Conservation (phyloP, 1,284 basidiomycete species). For the Cryptococcus sp. region DNA sequence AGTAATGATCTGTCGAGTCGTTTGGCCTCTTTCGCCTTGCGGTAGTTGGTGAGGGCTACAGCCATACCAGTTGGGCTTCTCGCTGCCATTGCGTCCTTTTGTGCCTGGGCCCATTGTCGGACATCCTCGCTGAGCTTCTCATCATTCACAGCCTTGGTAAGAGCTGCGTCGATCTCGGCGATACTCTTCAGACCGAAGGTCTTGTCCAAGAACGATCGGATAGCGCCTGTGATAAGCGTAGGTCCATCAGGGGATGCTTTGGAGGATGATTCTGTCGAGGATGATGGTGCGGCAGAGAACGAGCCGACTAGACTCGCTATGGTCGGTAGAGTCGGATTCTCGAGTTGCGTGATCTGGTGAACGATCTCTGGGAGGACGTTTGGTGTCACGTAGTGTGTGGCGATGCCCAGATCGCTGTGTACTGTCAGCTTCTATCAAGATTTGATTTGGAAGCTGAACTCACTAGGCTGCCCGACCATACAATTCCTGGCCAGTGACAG, state of each 20-base stretch:
- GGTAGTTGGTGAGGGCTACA: constrained; percentile 76
- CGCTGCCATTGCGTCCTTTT: constrained; percentile 64
- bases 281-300: constrained; percentile 11
- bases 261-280: constrained; percentile 5
- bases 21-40: constrained; percentile 64
- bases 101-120: constrained; percentile 71
- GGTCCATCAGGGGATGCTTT: constrained; percentile 59
- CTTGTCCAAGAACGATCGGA: constrained; percentile 72
- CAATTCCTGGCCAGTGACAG: constrained; percentile 76
- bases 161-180: constrained; percentile 66
- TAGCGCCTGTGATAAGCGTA: constrained; percentile 63
- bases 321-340: constrained; percentile 28
- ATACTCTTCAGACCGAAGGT: constrained; percentile 72
- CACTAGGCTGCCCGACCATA: constrained; percentile 80
- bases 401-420: constrained; percentile 78
- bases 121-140: constrained; percentile 57
- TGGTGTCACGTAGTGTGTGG: constrained; percentile 85
- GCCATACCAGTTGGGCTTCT: constrained; percentile 89
- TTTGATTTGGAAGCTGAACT: constrained; percentile 45
- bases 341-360: constrained; percentile 48
- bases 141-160: constrained; percentile 55
- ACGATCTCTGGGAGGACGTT: constrained; percentile 68
- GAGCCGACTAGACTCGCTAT: constrained; percentile 63
- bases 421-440: constrained; percentile 4
- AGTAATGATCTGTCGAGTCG: constrained; percentile 67